phyloP scores from a whole-genome alignment of 257 asterid genomes.

The Nicotiana undulata region DNA sequence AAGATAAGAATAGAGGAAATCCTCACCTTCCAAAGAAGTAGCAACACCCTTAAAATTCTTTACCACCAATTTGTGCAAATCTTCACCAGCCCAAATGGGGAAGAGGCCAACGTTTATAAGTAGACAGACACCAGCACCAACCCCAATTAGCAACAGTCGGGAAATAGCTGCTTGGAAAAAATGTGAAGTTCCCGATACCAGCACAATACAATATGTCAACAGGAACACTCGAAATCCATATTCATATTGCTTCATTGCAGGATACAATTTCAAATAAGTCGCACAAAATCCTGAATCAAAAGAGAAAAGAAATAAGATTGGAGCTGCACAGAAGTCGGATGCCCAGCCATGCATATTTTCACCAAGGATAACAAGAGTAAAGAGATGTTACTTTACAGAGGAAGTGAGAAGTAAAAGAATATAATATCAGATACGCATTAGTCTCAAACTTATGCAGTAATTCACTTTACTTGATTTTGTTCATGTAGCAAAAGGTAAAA shows the following conservation, averaged over 20 bases:
- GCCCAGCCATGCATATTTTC: neutral
- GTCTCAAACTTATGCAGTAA: neutral
- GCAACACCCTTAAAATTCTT: slow-evolving; percentile 76
- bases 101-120: slow-evolving; percentile 52
- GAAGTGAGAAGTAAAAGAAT: neutral
- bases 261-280: slow-evolving; percentile 65
- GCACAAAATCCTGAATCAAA: slow-evolving; percentile 33
- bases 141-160: slow-evolving; percentile 56
- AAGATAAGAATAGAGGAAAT: neutral
- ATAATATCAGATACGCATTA: neutral
- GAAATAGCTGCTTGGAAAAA: slow-evolving; percentile 69
- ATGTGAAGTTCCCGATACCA: slow-evolving; percentile 66
- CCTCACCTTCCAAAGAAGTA: slow-evolving; percentile 68
- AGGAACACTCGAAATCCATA: slow-evolving; percentile 91
- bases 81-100: slow-evolving; percentile 97
- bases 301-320: neutral
- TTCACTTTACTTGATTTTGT: neutral
- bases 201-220: slow-evolving; percentile 74
- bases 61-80: slow-evolving; percentile 79
- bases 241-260: slow-evolving; percentile 86
- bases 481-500: neutral
- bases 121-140: slow-evolving; percentile 77
- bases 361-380: neutral
- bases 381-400: neutral
- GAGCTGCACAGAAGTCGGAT: neutral